Percentiles rank a stretch among this genome's conserved stretches.
Evolutionary conservation across 495 filamentous ascomycete genomes (phyloP).

Genomic region (Hypoxylon lienhwacheense): DNA sequence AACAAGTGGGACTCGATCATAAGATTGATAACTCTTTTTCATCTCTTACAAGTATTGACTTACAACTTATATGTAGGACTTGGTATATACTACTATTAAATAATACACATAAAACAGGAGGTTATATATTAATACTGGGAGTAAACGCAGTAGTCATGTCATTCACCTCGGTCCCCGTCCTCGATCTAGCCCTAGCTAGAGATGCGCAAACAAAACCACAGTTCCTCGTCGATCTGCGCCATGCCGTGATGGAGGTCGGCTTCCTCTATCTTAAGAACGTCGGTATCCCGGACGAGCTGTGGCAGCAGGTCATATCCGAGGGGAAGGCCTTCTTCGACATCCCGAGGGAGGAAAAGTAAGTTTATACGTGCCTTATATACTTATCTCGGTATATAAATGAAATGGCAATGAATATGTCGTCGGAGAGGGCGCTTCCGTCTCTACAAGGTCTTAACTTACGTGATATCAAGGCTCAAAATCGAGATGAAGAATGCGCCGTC

Average conservation of each 20-base stretch:
- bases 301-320: constrained; percentile 67
- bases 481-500: constrained; percentile 84
- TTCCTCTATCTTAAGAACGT: constrained; percentile 91
- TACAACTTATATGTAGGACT: no score
- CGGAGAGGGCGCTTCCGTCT: no score
- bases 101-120: no score
- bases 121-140: no score
- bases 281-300: constrained; percentile 68
- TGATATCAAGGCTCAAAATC: constrained; percentile 62
- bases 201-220: constrained; percentile 67
- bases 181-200: constrained; percentile 70
- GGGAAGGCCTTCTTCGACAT: constrained; percentile 79
- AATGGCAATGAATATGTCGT: no score
- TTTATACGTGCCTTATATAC: background rate
- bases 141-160: no score
- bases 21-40: no score
- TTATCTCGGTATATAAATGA: background rate
- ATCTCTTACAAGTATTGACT: no score
- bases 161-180: constrained; percentile 78
- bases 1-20: no score
- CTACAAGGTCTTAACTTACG: constrained; percentile 1
- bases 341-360: constrained; percentile 73
- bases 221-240: constrained; percentile 72
- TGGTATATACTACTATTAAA: no score
- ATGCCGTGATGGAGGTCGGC: constrained; percentile 85